Evolutionary conservation across 2,329 filamentous ascomycete species (phyloP).

Genomic region (Lithohypha guttulata): DNA sequence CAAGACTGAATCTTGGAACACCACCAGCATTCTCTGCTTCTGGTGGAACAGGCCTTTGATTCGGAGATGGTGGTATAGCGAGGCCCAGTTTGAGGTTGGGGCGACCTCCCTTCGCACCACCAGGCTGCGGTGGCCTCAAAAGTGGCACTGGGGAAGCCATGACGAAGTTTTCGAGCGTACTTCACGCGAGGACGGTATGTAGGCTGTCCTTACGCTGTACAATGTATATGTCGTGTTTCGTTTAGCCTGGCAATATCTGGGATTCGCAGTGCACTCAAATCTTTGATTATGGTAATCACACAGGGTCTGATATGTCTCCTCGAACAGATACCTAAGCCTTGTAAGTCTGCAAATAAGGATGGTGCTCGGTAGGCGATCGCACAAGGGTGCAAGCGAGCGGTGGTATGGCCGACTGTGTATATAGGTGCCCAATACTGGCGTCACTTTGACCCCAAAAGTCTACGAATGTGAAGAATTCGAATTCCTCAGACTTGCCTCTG

Average conservation of each 20-base stretch:
- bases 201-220: no score
- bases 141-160: conserved; percentile 72
- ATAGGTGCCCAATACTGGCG: no score
- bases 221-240: no score
- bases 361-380: background rate
- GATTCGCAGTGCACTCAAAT: background rate
- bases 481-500: background rate
- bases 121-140: conserved; percentile 71
- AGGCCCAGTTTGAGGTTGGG: conserved; percentile 69
- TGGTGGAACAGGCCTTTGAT: conserved; percentile 61
- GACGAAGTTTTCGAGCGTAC: conserved; percentile 25
- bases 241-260: background rate
- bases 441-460: background rate
- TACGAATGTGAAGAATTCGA: background rate
- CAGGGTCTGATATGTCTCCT: background rate
- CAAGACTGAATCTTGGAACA: conserved; percentile 29
- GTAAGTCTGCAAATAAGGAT: background rate
- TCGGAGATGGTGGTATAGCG: conserved; percentile 80
- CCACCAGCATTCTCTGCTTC: conserved; percentile 32
- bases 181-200: background rate
- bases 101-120: conserved; percentile 50
- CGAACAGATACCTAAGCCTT: background rate
- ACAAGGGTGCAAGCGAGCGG: conserved; percentile 4
- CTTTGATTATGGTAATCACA: background rate
- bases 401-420: no score